These are phyloP conservation scores for Leccinum obscurum DNA, from an alignment of 768 basidiomycete species.

Conservation along the genomic window DNA sequence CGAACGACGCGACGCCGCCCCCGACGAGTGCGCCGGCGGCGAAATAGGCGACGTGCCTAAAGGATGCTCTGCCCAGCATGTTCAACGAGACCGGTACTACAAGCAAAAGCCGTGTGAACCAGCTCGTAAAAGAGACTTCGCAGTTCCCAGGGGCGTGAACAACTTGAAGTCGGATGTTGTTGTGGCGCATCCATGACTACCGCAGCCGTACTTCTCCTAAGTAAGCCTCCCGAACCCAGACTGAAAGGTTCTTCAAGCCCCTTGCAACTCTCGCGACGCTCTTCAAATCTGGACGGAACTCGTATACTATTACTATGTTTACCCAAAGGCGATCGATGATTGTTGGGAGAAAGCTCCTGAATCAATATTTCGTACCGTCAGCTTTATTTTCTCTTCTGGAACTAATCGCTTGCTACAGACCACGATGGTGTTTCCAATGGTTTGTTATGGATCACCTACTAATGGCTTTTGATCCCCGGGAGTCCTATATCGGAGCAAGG, in stretches of 20 bases:
- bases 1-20: slow-evolving; percentile 62
- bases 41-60: slow-evolving; percentile 72
- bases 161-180: too few species aligned
- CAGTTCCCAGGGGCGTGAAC: not conserved
- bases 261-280: slow-evolving; percentile 83
- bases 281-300: slow-evolving; percentile 36
- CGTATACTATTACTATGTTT: slow-evolving; percentile 48
- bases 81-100: not conserved
- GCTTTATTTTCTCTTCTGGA: not conserved
- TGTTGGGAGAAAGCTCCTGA: slow-evolving; percentile 92
- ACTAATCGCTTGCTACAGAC: slow-evolving; percentile 44
- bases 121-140: not conserved
- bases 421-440: slow-evolving; percentile 65
- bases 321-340: slow-evolving; percentile 84
- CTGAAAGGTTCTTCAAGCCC: slow-evolving; percentile 41
- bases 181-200: too few species aligned
- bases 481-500: slow-evolving; percentile 60
- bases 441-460: not conserved
- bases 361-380: slow-evolving; percentile 63
- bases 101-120: not conserved
- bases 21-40: slow-evolving; percentile 82
- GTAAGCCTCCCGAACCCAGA: not conserved
- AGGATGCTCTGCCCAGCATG: slow-evolving; percentile 44
- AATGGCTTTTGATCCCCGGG: not conserved
- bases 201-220: too few species aligned